These are phyloP conservation scores for Ceratocystis destructans DNA, from an alignment of 2,329 filamentous ascomycete genomes.

Conservation along the genomic window DNA sequence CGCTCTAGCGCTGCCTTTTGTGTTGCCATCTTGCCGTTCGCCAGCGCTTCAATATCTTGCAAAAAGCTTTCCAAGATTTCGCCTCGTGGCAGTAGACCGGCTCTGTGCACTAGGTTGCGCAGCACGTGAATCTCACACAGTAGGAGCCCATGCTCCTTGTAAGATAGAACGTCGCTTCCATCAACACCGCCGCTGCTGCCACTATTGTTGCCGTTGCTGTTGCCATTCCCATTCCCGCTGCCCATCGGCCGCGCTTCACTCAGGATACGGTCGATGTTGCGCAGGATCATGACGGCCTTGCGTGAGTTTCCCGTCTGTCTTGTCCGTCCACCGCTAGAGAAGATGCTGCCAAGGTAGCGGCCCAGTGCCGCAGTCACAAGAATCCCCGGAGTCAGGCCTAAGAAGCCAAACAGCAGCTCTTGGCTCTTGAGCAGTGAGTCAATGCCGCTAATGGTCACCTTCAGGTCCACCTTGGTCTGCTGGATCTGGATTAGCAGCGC, in stretches of 20 bases:
- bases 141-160: slow-evolving; percentile 83
- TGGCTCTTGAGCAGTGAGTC: slow-evolving; percentile 90
- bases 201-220: background rate
- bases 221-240: background rate
- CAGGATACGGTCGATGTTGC: slow-evolving; percentile 76
- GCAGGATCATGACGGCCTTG: slow-evolving; percentile 61
- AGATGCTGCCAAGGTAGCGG: slow-evolving; percentile 54
- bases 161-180: slow-evolving; percentile 57
- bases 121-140: slow-evolving; percentile 82
- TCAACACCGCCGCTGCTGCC: background rate
- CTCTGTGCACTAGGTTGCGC: slow-evolving; percentile 46
- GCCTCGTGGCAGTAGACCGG: slow-evolving; percentile 49
- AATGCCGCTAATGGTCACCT: slow-evolving; percentile 90
- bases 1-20: slow-evolving; percentile 70
- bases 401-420: slow-evolving; percentile 94
- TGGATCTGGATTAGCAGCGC: slow-evolving; percentile 92
- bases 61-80: slow-evolving; percentile 72
- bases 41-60: slow-evolving; percentile 74
- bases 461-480: slow-evolving; percentile 97
- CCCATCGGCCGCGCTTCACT: slow-evolving; percentile 49
- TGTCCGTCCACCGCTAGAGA: slow-evolving; percentile 49
- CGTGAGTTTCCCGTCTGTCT: slow-evolving; percentile 51
- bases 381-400: slow-evolving; percentile 86
- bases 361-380: slow-evolving; percentile 64
- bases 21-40: slow-evolving; percentile 64